These are phyloP conservation scores for Leccinum olivaceopallidum DNA, from an alignment of 768 basidiomycete genomes.

Conservation along the genomic window DNA sequence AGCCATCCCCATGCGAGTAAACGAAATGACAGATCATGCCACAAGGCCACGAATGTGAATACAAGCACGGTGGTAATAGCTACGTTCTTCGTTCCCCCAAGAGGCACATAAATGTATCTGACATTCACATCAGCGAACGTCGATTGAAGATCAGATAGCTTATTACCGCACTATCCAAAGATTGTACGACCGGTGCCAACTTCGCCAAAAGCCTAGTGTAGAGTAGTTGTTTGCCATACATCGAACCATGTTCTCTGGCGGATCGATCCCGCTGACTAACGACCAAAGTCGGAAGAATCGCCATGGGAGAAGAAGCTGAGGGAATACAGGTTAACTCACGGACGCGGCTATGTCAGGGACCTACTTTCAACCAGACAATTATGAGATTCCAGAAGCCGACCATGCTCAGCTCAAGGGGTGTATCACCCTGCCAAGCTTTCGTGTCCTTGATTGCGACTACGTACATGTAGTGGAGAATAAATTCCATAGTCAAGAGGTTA, in stretches of 20 bases:
- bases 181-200: constrained; percentile 97
- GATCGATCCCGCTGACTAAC: constrained; percentile 81
- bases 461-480: constrained; percentile 92
- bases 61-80: constrained; percentile 71
- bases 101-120: constrained; percentile 93
- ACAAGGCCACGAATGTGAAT: constrained; percentile 96
- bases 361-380: constrained; percentile 93
- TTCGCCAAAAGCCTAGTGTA: constrained; percentile 88
- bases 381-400: constrained; percentile 98
- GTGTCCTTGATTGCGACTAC: constrained; percentile 94
- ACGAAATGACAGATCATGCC: constrained; percentile 91
- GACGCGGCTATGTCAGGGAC: constrained; percentile 10
- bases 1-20: constrained; percentile 98
- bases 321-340: not conserved
- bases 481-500: constrained; percentile 84
- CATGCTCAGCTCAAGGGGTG: constrained; percentile 82
- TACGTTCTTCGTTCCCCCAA: constrained; percentile 68
- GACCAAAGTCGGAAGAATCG: constrained; percentile 97
- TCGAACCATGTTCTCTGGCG: constrained; percentile 99
- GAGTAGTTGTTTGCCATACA: constrained; percentile 99
- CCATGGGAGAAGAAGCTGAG: constrained; percentile 90
- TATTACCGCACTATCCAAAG: constrained; percentile 86
- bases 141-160: constrained; percentile 7
- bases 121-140: not conserved
- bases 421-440: constrained; percentile 77